Evolutionary conservation across 129 eudicot genomes (phyloP), one percentile per base, ranked within the genome.

Genomic region (Gnaphalium uliginosum): DNA sequence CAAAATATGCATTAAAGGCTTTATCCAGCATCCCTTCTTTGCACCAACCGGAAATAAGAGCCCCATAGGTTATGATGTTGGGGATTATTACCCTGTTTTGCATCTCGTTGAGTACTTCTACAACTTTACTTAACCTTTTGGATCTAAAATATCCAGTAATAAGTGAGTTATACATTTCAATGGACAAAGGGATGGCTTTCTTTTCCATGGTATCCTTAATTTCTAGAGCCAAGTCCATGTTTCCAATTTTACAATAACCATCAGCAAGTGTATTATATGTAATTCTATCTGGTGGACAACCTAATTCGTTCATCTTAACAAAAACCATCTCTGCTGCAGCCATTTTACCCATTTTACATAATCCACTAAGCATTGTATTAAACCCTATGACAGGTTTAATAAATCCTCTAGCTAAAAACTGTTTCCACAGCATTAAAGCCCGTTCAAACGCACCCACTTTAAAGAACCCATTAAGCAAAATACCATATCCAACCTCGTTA

Each of bases 11-110:
- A 59, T 73, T 82, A 51, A 92, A 75, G 68, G 92, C 90, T 75
- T 88, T 89, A 78, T 89, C 88, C 77, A 86, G 39, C 79, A 57
- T 76, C 68, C 92, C 96, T 68, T 85, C 89, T 80, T 78, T 84
- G 69, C 95, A 84, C 94, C 96, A 92, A 66, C 98, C 98, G 70
- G 78, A 76, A 64, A 92, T 89, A 23, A 89, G 98, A 35, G 92
- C 83, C 17, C 96, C 98, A 79, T 87, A 92, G 5, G 98, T 92
- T 35, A 92, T 81, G 72, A 81, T 62, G 14, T 81, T 89, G 25
- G 87, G 92, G 71, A 57, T 72, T 81, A 86, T 39, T 7, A 64
- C 85, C 77, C 68, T 88, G 43, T 71, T 32, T 67, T 81, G 74
- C 81, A 89, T 80, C 86, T 92, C 95, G 10, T 50, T 48, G 46